Percentiles rank a stretch among this genome's conserved stretches.
Evolutionary conservation across 2,329 filamentous ascomycete genomes (phyloP).

Genomic region (Hypoxylon sp.): DNA sequence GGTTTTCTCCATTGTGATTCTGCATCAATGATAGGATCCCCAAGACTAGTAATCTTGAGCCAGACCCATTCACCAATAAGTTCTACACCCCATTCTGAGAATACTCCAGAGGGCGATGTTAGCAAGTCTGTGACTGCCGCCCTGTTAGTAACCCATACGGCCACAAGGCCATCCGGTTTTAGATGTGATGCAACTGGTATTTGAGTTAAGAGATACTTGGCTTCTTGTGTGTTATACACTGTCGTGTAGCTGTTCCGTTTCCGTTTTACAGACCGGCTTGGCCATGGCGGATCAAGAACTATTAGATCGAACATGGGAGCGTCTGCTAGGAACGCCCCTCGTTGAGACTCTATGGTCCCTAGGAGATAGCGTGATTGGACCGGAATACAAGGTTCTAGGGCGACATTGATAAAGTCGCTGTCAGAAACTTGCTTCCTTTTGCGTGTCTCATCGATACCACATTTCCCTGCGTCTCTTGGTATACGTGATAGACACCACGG

Average conservation of each 20-base stretch:
- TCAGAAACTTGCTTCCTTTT: slow-evolving; percentile 39
- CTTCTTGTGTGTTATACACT: slow-evolving; percentile 62
- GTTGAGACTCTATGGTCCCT: slow-evolving; percentile 62
- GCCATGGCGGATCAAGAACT: slow-evolving; percentile 85
- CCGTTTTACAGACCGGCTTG: slow-evolving; percentile 79
- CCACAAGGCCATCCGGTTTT: slow-evolving; percentile 70
- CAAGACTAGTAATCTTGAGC: slow-evolving; percentile 78
- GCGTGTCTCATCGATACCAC: slow-evolving; percentile 23
- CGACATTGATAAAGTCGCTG: slow-evolving; percentile 15
- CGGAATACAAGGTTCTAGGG: slow-evolving; percentile 57
- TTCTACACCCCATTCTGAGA: slow-evolving; percentile 76
- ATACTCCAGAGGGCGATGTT: slow-evolving; percentile 68
- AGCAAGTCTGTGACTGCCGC: slow-evolving; percentile 70
- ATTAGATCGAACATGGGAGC: slow-evolving; percentile 75
- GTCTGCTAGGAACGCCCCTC: slow-evolving; percentile 58
- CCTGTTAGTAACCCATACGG: slow-evolving; percentile 85
- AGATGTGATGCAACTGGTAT: slow-evolving; percentile 72
- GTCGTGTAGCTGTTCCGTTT: slow-evolving; percentile 67
- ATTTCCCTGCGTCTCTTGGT: slow-evolving; percentile 23
- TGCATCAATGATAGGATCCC: slow-evolving; percentile 74
- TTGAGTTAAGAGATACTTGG: slow-evolving; percentile 64
- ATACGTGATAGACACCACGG: slow-evolving; percentile 64
- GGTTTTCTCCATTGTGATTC: slow-evolving; percentile 78
- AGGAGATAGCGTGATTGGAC: slow-evolving; percentile 62
- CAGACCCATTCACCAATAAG: slow-evolving; percentile 81